These are phyloP conservation scores for Neofusicoccum cordaticola DNA, from an alignment of 2,329 filamentous ascomycete genomes.

Conservation along the genomic window DNA sequence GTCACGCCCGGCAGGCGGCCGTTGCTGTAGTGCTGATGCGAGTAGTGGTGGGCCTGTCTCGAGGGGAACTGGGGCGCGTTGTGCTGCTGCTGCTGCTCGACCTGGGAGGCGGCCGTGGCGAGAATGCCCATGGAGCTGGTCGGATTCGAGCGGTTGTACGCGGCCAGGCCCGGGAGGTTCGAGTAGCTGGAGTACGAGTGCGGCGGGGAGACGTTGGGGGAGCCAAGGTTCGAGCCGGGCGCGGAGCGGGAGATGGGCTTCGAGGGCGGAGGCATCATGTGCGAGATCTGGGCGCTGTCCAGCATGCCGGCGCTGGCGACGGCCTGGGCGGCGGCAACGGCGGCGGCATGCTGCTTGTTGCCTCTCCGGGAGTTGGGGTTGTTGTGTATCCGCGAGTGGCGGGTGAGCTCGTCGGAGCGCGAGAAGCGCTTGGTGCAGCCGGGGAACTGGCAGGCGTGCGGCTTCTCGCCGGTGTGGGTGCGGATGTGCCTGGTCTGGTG, in stretches of 20 bases:
- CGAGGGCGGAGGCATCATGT: slow-evolving; percentile 71
- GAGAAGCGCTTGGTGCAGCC: slow-evolving; percentile 98
- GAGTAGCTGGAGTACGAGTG: slow-evolving; percentile 72
- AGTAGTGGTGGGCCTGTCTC: slow-evolving; percentile 34
- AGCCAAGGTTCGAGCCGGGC: slow-evolving; percentile 78
- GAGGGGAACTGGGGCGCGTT: slow-evolving; percentile 29
- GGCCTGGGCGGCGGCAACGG: slow-evolving; percentile 56
- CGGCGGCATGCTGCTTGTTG: slow-evolving; percentile 72
- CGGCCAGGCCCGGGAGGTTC: slow-evolving; percentile 57
- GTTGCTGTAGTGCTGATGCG: slow-evolving; percentile 48
- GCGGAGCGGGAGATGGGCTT: slow-evolving; percentile 84
- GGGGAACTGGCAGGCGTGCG: slow-evolving; percentile 90
- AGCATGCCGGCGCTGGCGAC: slow-evolving; percentile 49
- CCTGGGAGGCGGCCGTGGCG: slow-evolving; percentile 65
- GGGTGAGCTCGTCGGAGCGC: slow-evolving; percentile 91
- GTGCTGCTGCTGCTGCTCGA: slow-evolving; percentile 60
- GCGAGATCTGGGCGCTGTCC: slow-evolving; percentile 49
- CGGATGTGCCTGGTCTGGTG: slow-evolving; percentile 91
- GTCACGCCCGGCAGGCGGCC: slow-evolving; percentile 58
- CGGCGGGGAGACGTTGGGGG: slow-evolving; percentile 94
- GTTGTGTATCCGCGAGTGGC: slow-evolving; percentile 97
- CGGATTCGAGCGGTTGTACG: slow-evolving; percentile 48
- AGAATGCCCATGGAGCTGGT: slow-evolving; percentile 59
- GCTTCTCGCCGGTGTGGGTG: slow-evolving; percentile 97
- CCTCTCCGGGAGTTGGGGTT: slow-evolving; percentile 95